phyloP scores from a whole-genome alignment of 2,329 filamentous ascomycete genomes.

The Talaromyces islandicus region DNA sequence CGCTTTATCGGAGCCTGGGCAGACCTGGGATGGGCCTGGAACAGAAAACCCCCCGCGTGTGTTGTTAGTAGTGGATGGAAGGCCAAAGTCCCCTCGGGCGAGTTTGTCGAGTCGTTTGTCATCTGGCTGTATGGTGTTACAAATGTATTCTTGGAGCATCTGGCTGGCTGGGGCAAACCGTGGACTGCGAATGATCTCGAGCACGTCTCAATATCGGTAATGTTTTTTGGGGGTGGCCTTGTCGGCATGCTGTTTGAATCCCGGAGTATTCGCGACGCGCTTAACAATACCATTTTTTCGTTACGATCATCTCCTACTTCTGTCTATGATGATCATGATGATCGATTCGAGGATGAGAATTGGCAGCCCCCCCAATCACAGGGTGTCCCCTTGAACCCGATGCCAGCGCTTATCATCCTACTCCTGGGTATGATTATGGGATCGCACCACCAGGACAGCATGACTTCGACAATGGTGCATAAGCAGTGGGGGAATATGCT shows the following conservation, averaged over 20 bases:
- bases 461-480: constrained; percentile 87
- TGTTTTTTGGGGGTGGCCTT: constrained; percentile 89
- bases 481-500: constrained; percentile 88
- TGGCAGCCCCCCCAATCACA: constrained; percentile 28
- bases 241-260: constrained; percentile 87
- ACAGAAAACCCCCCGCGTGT: constrained; percentile 67
- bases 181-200: constrained; percentile 82
- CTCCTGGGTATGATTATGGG: constrained; percentile 92
- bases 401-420: constrained; percentile 80
- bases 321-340: too few relatives aligned
- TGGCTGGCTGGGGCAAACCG: constrained; percentile 62
- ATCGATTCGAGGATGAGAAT: constrained; percentile 25
- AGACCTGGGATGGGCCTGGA: constrained; percentile 94
- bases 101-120: constrained; percentile 82
- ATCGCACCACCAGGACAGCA: constrained; percentile 76
- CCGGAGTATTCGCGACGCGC: too few relatives aligned
- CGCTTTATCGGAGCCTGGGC: constrained; percentile 88
- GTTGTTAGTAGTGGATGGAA: constrained; percentile 46
- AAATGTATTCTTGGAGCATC: constrained; percentile 89
- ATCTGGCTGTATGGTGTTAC: constrained; percentile 86
- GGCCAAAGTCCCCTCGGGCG: constrained; percentile 47
- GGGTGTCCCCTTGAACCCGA: constrained; percentile 71
- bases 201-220: constrained; percentile 83
- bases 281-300: too few relatives aligned
- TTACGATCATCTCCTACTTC: too few relatives aligned